Base-by-base conservation (phyloP, 2,329 filamentous ascomycete species). In the Elsinoe ampelina region DNA sequence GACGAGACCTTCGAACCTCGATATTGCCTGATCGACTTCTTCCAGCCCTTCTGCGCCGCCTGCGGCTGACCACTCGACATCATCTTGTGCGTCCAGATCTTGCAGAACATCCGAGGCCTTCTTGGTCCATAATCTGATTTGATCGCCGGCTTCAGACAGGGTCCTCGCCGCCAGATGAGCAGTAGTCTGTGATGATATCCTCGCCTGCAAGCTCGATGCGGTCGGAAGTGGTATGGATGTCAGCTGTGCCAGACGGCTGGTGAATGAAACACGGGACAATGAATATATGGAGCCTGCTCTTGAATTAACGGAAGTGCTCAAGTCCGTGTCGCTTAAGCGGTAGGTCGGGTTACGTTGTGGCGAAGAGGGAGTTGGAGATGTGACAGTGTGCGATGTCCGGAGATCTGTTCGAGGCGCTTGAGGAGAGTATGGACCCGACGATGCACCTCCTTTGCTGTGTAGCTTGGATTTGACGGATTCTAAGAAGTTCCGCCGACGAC, bases 51-150 rank as follows among this genome's bases (percentile, higher is more conserved):
- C 87, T 60, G 86, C 79, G 1, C 93, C 93, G 54, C 89, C 93
- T 1, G 91, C 92, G 1, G 93, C 81, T 7, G 82, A 91, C 93
- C 93, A 98, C 70, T 97, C 92, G 13, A 97, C 90, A 67, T 98
- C 93, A 69, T 97, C 93, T 61, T 97, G 92, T 55, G 91, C 90
- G 69, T 97, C 90, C 41, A 98, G 76, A 4, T 91, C 91, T 56
- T 82, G 81, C 55, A 98, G 83, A 32, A 97, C 91, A 65, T 95
- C 89, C 0, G 86, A 86, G 0, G 92, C 92, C 70, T 96, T 96
- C 61, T 81, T 81, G 67, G 96, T 95, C 93, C 93, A 98, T 65
- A 86, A 85, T 61, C 86, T 81, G 62, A 98, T 97, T 71, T 97
- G 91, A 60, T 95, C 89, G 3, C 91, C 89, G 10, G 92, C 89